Conservation (phyloP, 306 rosid species). For the Cucurbita moschata region DNA sequence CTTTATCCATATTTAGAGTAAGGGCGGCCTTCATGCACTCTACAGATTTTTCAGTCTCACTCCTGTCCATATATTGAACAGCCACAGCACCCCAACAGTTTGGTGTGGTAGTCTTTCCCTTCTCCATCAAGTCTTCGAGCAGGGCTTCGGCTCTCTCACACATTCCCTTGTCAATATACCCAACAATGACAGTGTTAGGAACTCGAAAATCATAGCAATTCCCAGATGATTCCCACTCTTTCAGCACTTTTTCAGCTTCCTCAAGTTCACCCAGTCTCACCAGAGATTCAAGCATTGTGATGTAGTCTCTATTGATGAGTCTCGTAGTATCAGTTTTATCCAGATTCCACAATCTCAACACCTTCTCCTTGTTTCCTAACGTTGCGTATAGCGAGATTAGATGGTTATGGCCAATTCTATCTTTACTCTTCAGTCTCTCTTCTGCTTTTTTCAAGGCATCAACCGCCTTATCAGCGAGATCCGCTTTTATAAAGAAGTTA, state of each 20-base stretch:
- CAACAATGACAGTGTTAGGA: constrained; percentile 35
- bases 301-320: constrained; percentile 61
- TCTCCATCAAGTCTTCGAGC: constrained; percentile 36
- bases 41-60: constrained; percentile 42
- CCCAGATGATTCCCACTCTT: constrained; percentile 69
- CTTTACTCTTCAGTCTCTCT: constrained; percentile 48
- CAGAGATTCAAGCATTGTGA: constrained; percentile 40
- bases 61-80: constrained; percentile 27
- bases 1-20: constrained; percentile 19
- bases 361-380: constrained; percentile 47
- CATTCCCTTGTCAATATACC: constrained; percentile 35
- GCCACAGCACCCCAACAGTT: constrained; percentile 55
- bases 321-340: constrained; percentile 54
- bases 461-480: constrained; percentile 27
- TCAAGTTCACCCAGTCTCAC: constrained; percentile 48
- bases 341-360: constrained; percentile 51
- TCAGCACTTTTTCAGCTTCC: constrained; percentile 52
- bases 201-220: constrained; percentile 58
- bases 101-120: constrained; percentile 40
- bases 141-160: constrained; percentile 49
- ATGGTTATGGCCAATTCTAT: constrained; percentile 48
- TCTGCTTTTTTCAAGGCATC: constrained; percentile 49
- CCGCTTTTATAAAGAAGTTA: constrained; percentile 44
- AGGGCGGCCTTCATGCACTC: constrained; percentile 44
- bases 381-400: constrained; percentile 54